Evolutionary conservation across 805 yeast species (phyloP).

Genomic region (Candida sithepensis): DNA sequence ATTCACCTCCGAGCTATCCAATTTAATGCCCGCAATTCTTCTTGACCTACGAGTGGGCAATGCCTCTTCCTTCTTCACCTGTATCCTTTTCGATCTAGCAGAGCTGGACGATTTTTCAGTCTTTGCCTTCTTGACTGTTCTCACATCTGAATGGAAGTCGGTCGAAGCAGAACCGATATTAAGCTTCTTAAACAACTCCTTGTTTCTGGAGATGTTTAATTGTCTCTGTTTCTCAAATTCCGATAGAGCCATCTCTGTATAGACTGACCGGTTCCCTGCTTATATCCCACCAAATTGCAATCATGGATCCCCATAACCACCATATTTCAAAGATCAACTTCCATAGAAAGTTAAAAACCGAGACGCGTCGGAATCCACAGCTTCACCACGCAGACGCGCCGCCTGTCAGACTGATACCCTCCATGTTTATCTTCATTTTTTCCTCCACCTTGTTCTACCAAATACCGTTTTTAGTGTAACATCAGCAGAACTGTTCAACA

Average conservation of each 20-base stretch:
- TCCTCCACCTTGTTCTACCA: too few species aligned
- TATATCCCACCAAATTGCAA: too few species aligned
- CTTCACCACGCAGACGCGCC: background rate
- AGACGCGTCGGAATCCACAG: background rate
- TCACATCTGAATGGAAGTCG: conserved; percentile 38
- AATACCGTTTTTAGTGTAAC: too few species aligned
- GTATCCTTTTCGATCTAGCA: conserved; percentile 11
- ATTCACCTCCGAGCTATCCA: conserved; percentile 40
- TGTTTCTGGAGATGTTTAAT: conserved; percentile 80
- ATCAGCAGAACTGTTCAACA: too few species aligned
- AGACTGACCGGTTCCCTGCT: too few species aligned
- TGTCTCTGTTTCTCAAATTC: conserved; percentile 71
- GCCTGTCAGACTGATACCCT: background rate
- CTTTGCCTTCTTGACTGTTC: conserved; percentile 28
- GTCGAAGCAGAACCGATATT: conserved; percentile 58
- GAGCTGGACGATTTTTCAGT: conserved; percentile 15
- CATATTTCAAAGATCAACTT: background rate
- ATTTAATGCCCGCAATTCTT: conserved; percentile 67
- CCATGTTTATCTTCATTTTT: background rate
- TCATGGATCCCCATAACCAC: too few species aligned
- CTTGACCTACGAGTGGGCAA: conserved; percentile 73
- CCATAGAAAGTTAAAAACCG: background rate
- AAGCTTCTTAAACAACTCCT: conserved; percentile 65
- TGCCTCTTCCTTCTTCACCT: conserved; percentile 27
- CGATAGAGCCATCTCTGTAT: conserved; percentile 35